These are phyloP conservation scores for Apiotrichum brassicae DNA, from an alignment of 1,284 basidiomycete genomes.

Conservation along the genomic window DNA sequence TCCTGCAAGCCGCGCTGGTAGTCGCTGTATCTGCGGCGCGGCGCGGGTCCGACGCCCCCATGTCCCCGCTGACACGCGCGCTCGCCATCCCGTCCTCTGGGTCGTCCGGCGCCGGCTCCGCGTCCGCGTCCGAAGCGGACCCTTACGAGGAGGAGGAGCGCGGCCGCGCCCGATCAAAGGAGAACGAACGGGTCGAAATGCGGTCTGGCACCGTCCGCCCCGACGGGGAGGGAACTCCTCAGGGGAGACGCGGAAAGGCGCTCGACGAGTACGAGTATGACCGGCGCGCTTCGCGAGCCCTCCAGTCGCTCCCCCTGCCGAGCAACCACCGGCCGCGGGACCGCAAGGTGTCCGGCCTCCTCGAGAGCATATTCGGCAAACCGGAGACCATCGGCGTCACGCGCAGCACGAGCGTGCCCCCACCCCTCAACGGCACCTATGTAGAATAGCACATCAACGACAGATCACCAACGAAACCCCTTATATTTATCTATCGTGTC, in stretches of 20 bases:
- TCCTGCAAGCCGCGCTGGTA: slow-evolving; percentile 22
- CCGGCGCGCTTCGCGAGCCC: neutral
- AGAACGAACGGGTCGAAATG: slow-evolving; percentile 1
- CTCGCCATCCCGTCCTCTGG: slow-evolving; percentile 8
- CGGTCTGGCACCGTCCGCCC: slow-evolving; percentile 1
- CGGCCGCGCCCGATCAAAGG: slow-evolving; percentile 32
- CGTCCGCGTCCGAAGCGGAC: slow-evolving; percentile 5
- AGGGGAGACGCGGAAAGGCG: neutral
- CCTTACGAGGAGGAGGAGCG: slow-evolving; percentile 22
- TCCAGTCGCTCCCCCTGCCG: neutral
- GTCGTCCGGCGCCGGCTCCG: neutral
- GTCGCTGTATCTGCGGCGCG: slow-evolving; percentile 5
- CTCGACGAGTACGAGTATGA: neutral
- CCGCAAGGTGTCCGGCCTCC: slow-evolving; percentile 1
- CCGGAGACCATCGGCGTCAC: neutral
- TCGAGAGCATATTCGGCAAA: slow-evolving; percentile 9
- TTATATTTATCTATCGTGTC: too few relatives aligned
- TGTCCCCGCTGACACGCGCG: slow-evolving; percentile 8
- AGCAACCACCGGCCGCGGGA: neutral
- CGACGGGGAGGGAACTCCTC: neutral
- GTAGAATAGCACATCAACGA: too few relatives aligned
- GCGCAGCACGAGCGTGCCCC: neutral
- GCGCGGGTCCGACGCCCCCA: neutral
- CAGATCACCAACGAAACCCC: too few relatives aligned
- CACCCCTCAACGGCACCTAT: too few relatives aligned